These are phyloP conservation scores for Ophiostoma novo-ulmi DNA, from an alignment of 2,329 filamentous ascomycete genomes.

Conservation along the genomic window DNA sequence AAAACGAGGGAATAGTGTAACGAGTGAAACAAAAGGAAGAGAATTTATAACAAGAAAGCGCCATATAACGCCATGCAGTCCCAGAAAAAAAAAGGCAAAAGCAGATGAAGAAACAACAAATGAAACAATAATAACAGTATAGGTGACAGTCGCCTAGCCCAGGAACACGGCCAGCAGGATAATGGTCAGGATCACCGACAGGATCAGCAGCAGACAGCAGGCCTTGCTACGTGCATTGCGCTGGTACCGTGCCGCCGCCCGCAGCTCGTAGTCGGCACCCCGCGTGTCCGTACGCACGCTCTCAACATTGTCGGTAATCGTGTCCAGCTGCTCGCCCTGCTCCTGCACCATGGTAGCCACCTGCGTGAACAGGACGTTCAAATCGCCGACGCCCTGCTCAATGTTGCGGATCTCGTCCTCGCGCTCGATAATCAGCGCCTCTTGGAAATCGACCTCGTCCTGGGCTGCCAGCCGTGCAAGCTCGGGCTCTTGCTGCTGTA, in stretches of 20 bases:
- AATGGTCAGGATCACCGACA: constrained; percentile 83
- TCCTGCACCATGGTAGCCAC: constrained; percentile 96
- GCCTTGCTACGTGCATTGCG: constrained; percentile 92
- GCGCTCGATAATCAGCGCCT: constrained; percentile 89
- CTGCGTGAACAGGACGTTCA: constrained; percentile 95
- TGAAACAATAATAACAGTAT: neutral
- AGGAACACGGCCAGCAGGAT: constrained; percentile 81
- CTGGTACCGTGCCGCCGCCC: constrained; percentile 84
- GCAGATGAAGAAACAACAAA: neutral
- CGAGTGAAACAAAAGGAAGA: neutral
- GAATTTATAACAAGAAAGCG: neutral
- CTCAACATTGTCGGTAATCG: constrained; percentile 84
- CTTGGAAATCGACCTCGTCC: constrained; percentile 95
- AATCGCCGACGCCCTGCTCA: constrained; percentile 88
- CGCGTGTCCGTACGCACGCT: constrained; percentile 74
- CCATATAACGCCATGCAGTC: constrained; percentile 13
- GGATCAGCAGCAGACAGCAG: constrained; percentile 82
- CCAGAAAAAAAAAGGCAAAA: neutral
- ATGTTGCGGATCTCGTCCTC: constrained; percentile 97
- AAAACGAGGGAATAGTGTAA: constrained; percentile 8
- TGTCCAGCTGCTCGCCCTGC: constrained; percentile 83
- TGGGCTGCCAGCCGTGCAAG: constrained; percentile 81
- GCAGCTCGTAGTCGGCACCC: constrained; percentile 79
- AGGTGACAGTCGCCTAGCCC: constrained; percentile 44
- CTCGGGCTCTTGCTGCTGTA: constrained; percentile 58